A percentile compares a stretch with the other conserved stretches of the same genome.
These are phyloP conservation scores for Rhodotorula sp. DNA, from an alignment of 1,284 basidiomycete species.

Conservation along the genomic window DNA sequence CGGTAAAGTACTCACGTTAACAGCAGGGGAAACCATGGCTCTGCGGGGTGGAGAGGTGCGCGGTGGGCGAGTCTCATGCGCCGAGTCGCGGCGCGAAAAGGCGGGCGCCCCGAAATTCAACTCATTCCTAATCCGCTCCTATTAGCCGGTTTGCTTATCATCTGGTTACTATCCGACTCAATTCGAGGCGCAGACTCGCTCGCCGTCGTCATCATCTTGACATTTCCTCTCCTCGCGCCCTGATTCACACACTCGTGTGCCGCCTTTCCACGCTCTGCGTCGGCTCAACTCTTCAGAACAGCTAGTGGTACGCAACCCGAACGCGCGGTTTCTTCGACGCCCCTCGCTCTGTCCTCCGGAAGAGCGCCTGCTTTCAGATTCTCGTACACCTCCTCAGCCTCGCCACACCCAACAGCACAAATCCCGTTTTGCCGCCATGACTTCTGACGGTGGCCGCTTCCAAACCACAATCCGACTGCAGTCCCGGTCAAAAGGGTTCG, in stretches of 20 bases:
- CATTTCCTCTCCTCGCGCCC: too few relatives aligned
- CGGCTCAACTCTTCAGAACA: too few relatives aligned
- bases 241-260: too few relatives aligned
- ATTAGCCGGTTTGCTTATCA: not conserved
- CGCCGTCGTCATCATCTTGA: not conserved
- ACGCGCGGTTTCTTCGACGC: not conserved
- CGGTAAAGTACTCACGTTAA: slow-evolving; percentile 21
- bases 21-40: slow-evolving; percentile 20
- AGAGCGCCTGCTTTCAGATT: too few relatives aligned
- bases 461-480: slow-evolving; percentile 28
- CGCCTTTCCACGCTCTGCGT: too few relatives aligned
- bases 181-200: not conserved
- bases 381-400: not conserved
- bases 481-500: slow-evolving; percentile 23
- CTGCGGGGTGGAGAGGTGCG: not conserved
- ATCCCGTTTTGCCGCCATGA: not conserved
- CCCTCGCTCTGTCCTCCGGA: not conserved
- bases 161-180: too few relatives aligned
- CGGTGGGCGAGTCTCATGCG: not conserved
- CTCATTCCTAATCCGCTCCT: not conserved
- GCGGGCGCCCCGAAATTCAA: not conserved
- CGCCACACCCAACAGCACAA: too few relatives aligned
- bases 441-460: slow-evolving; percentile 16
- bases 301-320: too few relatives aligned
- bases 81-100: not conserved